Percentiles rank a stretch among this genome's conserved stretches.
These are phyloP conservation scores for Venustampulla echinocandica DNA, from an alignment of 495 filamentous ascomycete species.

Conservation along the genomic window DNA sequence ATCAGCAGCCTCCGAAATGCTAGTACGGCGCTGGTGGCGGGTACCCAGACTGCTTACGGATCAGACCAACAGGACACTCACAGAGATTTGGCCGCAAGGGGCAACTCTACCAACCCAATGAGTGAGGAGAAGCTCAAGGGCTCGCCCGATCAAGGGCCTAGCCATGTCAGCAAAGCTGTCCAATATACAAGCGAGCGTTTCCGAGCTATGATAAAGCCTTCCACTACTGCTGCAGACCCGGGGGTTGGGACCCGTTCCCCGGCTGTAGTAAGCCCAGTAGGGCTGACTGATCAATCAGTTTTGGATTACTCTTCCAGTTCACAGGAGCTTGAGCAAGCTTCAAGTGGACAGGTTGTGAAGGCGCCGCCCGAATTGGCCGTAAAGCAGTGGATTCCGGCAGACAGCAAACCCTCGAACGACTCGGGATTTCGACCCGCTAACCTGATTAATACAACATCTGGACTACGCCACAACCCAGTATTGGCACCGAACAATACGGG, in stretches of 20 bases:
- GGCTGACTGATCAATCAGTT: background rate
- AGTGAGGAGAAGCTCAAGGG: background rate
- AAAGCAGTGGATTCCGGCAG: background rate
- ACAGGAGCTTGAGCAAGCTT: background rate
- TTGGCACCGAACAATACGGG: conserved; percentile 1
- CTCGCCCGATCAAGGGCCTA: background rate
- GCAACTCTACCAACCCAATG: too few relatives aligned
- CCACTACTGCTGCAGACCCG: background rate
- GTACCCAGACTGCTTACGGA: too few relatives aligned
- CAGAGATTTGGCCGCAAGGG: too few relatives aligned
- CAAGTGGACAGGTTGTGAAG: background rate
- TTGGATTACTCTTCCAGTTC: background rate
- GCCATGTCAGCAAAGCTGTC: conserved; percentile 2
- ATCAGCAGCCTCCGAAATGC: too few relatives aligned
- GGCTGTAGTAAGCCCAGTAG: background rate
- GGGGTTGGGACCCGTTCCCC: background rate
- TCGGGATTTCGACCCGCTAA: background rate
- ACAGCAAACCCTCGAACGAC: background rate
- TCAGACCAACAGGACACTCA: too few relatives aligned
- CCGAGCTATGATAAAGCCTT: conserved; percentile 6
- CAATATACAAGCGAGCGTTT: conserved; percentile 7
- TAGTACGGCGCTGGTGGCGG: too few relatives aligned
- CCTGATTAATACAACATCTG: too few relatives aligned
- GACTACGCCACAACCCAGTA: background rate
- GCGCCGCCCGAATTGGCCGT: background rate